Percentiles rank a stretch among this genome's conserved stretches.
Conservation (phyloP, 2,329 filamentous ascomycete genomes). For the Sporothrix luriei region DNA sequence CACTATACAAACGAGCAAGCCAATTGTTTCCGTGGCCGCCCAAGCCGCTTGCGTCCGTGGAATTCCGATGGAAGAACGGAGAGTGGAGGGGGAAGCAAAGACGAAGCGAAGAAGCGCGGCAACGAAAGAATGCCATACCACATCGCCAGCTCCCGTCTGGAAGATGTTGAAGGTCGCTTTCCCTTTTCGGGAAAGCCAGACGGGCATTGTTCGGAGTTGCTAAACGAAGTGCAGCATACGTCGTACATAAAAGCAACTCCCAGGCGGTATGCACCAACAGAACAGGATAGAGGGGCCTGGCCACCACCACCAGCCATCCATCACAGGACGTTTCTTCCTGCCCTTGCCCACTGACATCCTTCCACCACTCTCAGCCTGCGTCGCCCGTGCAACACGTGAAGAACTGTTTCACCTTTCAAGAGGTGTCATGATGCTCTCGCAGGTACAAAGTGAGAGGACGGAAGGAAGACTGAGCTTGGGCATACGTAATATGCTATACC, state of each 20-base stretch:
- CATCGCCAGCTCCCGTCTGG: not conserved
- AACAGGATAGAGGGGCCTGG: not conserved
- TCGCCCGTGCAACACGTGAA: conserved; percentile 26
- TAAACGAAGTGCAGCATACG: not conserved
- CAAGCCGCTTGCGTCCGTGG: conserved; percentile 10
- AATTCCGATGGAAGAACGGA: conserved; percentile 5
- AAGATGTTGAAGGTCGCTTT: conserved; percentile 4
- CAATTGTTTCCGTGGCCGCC: conserved; percentile 1
- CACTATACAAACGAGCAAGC: not conserved
- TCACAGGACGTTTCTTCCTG: no score
- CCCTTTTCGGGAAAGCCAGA: conserved; percentile 16
- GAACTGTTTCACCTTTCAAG: not conserved
- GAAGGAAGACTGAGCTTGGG: not conserved
- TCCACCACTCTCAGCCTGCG: not conserved
- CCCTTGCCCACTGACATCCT: not conserved
- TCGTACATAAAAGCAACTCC: no score
- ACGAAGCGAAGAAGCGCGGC: not conserved
- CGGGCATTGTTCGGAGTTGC: conserved; percentile 20
- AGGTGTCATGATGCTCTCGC: not conserved
- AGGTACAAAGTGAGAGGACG: not conserved
- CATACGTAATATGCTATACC: not conserved
- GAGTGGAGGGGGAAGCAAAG: conserved; percentile 3
- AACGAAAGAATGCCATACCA: conserved; percentile 3
- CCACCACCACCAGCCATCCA: not conserved
- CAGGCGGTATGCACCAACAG: conserved; percentile 13